phyloP scores from a whole-genome alignment of 768 basidiomycete species.

The Tylopilus felleus region DNA sequence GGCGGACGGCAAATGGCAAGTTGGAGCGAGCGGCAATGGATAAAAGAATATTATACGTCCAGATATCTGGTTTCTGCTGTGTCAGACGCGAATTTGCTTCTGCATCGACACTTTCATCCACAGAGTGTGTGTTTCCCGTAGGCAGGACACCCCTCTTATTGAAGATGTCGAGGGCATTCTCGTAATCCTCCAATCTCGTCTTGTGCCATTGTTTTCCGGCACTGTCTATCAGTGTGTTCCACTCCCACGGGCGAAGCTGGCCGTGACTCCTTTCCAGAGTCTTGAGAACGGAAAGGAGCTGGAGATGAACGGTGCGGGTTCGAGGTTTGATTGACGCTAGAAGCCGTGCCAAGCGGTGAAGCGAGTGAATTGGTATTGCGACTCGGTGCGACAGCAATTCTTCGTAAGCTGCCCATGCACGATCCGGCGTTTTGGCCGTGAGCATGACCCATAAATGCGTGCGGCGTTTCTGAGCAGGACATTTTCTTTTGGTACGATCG shows the following conservation, averaged over 20 bases:
- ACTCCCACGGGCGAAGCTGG: conserved; percentile 57
- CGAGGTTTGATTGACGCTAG: conserved; percentile 53
- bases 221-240: conserved; percentile 71
- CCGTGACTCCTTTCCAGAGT: conserved; percentile 56
- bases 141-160: conserved; percentile 51
- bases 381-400: conserved; percentile 26
- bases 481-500: conserved; percentile 13
- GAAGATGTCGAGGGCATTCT: conserved; percentile 56
- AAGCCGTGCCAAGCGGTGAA: conserved; percentile 61
- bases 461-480: conserved; percentile 17
- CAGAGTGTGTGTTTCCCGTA: background rate
- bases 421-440: conserved; percentile 27
- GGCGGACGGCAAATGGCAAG: conserved; percentile 41
- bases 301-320: conserved; percentile 58
- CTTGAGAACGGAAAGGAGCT: conserved; percentile 64
- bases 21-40: conserved; percentile 57
- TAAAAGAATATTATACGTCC: conserved; percentile 68
- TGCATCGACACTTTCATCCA: conserved; percentile 11
- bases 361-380: conserved; percentile 37
- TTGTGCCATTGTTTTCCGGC: conserved; percentile 66
- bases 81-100: background rate
- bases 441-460: conserved; percentile 34
- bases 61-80: conserved; percentile 51
- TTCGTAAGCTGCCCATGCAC: conserved; percentile 46
- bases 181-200: conserved; percentile 54